Evolutionary conservation across 2,329 filamentous ascomycete genomes (phyloP).

Genomic region (Ambrosiella beaveri): DNA sequence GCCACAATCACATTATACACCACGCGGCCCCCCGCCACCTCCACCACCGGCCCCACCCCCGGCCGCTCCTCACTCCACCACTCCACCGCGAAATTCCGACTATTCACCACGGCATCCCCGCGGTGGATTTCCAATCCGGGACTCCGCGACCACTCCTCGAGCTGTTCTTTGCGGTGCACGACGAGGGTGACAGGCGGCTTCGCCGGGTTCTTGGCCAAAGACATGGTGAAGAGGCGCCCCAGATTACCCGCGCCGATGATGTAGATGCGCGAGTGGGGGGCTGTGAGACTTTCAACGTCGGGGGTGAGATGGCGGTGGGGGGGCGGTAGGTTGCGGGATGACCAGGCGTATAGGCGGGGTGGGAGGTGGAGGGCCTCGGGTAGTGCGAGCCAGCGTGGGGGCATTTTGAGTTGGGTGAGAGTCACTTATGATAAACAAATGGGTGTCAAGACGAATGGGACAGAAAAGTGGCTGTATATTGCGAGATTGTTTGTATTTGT

Average conservation of each 20-base stretch:
- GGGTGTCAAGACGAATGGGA: no score
- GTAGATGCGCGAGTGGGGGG: constrained; percentile 37
- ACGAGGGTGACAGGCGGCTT: constrained; percentile 64
- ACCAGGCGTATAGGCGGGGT: constrained; percentile 12
- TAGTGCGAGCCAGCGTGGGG: constrained; percentile 7
- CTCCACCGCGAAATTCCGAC: constrained; percentile 31
- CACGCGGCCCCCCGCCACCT: constrained; percentile 23
- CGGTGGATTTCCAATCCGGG: constrained; percentile 30
- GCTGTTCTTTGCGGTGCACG: constrained; percentile 42
- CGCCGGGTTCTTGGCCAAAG: constrained; percentile 40
- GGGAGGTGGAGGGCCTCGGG: constrained; percentile 4
- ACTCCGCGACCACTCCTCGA: constrained; percentile 28
- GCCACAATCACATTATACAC: constrained; percentile 64
- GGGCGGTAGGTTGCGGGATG: constrained; percentile 8
- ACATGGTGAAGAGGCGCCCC: constrained; percentile 61
- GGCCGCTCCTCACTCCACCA: constrained; percentile 34
- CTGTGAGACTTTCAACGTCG: constrained; percentile 13
- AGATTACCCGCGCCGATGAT: constrained; percentile 69
- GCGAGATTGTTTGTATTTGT: no score
- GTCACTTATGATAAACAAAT: neutral
- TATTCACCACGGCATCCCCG: constrained; percentile 18
- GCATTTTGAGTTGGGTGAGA: neutral
- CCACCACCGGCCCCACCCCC: constrained; percentile 20
- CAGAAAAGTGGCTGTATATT: no score
- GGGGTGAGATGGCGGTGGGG: neutral